Base-by-base conservation (phyloP, 768 basidiomycete genomes). In the Botryobasidium botryosum region DNA sequence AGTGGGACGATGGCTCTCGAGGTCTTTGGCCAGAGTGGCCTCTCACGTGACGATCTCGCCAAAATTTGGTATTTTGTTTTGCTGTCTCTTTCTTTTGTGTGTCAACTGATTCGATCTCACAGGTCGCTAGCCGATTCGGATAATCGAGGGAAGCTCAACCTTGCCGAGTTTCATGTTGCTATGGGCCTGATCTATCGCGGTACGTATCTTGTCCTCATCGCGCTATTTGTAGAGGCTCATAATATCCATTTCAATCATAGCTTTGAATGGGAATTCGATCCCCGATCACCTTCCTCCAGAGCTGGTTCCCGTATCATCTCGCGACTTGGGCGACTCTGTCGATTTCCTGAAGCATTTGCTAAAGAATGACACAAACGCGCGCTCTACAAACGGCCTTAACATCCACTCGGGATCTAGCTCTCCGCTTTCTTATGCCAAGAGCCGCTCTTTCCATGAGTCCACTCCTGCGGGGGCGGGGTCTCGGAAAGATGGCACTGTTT, bases 101-200 rank as follows among this genome's bases (percentile, higher is more conserved):
- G 44, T 45, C n/a, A n/a, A 44, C 18, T 40, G 46, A 47, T 36
- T 23, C 33, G 31, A 23, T 42, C 13, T 42, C 33, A 10, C 39
- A 96, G 90, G 92, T 79, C 75, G 12, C 71, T 97, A 5, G 86
- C 91, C 17, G 94, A 99, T 61, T 71, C 74, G 31, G 82, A 91
- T 49, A 87, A 97, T 61, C 78, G 88, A 20, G 94, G 94, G 20
- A 94, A 90, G 61, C 73, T 97, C 39, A 96, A 94, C 53, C 66
- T 92, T 23, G 81, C 85, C 12, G 94, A 97, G 59, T 99, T 99
- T 59, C 88, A 97, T 58, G 84, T 96, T 47, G 94, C 94, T 0
- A 99, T 99, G 92, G 88, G 85, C 43, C 67, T 97, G 44, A 97
- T 99, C 56, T 96, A 90, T 63, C 78, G 94, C 57, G 72, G 92